These are phyloP conservation scores for Trichoderma arundinaceum DNA, from an alignment of 2,329 filamentous ascomycete genomes.

Conservation along the genomic window DNA sequence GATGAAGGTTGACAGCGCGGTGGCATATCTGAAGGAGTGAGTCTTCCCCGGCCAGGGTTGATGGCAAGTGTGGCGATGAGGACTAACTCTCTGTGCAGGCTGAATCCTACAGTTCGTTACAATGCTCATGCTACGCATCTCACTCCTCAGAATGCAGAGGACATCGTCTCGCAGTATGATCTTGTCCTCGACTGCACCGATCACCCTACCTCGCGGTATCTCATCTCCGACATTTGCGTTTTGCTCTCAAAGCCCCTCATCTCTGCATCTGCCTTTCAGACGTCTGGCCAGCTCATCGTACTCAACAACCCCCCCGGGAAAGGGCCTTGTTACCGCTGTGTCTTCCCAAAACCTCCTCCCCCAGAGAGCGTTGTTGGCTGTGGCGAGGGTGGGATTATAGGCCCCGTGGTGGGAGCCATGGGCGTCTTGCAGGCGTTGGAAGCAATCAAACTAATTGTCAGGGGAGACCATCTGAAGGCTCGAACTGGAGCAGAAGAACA, in stretches of 20 bases:
- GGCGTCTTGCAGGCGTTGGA: conserved; percentile 90
- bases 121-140: conserved; percentile 68
- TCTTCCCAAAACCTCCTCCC: conserved; percentile 88
- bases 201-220: conserved; percentile 86
- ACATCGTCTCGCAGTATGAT: conserved; percentile 74
- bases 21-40: conserved; percentile 62
- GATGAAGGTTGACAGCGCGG: conserved; percentile 80
- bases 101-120: conserved; percentile 76
- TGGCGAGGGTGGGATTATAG: conserved; percentile 90
- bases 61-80: neutral
- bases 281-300: conserved; percentile 87
- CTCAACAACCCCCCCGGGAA: conserved; percentile 79
- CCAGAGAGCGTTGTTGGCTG: conserved; percentile 83
- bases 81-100: conserved; percentile 48
- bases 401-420: conserved; percentile 92
- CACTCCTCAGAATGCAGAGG: conserved; percentile 68
- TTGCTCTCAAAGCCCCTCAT: conserved; percentile 79
- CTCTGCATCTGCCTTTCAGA: conserved; percentile 86
- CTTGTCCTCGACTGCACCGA: conserved; percentile 94
- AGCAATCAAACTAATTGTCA: conserved; percentile 79
- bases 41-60: conserved; percentile 27
- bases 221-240: conserved; percentile 89
- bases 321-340: conserved; percentile 90
- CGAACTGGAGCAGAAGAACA: conserved; percentile 36
- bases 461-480: conserved; percentile 37